Conservation (phyloP, 257 asterid genomes). For the Henckelia pumila region DNA sequence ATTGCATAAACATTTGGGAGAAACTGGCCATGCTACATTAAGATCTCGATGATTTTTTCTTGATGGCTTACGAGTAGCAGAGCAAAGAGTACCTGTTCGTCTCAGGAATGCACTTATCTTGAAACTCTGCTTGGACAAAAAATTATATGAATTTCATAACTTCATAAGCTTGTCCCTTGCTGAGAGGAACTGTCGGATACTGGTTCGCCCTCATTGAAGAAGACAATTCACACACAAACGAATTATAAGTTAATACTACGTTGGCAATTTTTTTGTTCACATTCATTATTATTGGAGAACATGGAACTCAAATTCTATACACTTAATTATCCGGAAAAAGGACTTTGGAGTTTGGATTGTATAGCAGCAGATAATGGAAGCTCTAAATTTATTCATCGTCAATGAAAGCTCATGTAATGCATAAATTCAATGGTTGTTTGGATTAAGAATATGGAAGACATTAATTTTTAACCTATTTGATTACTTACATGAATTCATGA, state of each 20-base stretch:
- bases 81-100: background rate
- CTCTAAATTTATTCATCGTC: no score
- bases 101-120: background rate
- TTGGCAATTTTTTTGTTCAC: background rate
- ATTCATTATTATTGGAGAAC: background rate
- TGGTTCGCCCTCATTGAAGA: background rate
- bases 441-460: no score
- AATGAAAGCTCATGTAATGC: no score
- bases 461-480: no score
- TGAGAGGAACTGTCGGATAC: slow-evolving; percentile 19
- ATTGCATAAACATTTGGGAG: slow-evolving; percentile 78
- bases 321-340: background rate
- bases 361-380: no score
- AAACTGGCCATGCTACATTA: slow-evolving; percentile 74
- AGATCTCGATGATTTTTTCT: slow-evolving; percentile 42
- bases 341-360: background rate
- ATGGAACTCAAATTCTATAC: background rate
- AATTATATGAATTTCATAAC: no score
- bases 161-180: slow-evolving; percentile 2
- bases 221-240: background rate
- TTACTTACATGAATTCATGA: no score
- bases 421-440: no score
- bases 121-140: background rate
- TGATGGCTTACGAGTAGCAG: slow-evolving; percentile 19
- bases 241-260: background rate